Evolutionary conservation across 441 rosid species (phyloP).

Genomic region (Gossypium gossypioides): DNA sequence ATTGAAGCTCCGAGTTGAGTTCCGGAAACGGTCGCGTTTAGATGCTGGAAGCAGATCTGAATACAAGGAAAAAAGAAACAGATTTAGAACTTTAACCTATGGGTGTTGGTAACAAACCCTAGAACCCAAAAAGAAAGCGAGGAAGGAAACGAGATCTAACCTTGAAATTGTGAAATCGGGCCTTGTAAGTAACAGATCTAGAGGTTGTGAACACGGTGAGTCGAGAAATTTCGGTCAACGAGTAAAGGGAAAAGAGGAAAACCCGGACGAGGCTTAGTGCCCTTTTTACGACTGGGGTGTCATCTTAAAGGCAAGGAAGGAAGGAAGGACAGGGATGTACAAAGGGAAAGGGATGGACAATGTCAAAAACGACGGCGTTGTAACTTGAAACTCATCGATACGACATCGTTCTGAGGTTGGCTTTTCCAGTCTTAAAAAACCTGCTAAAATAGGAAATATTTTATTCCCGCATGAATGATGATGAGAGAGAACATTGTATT

Average conservation of each 20-base stretch:
- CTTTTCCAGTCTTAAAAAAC: not conserved
- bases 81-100: conserved; percentile 13
- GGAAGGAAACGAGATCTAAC: conserved; percentile 30
- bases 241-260: not conserved
- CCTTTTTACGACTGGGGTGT: not conserved
- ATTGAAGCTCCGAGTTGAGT: conserved; percentile 7
- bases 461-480: not conserved
- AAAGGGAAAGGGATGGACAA: not conserved
- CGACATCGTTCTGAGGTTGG: not conserved
- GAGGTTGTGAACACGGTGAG: not conserved
- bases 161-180: conserved; percentile 24
- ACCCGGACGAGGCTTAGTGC: not conserved
- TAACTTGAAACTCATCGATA: not conserved
- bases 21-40: not conserved
- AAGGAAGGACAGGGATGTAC: conserved; percentile 15
- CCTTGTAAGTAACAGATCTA: conserved; percentile 24
- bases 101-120: not conserved
- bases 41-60: conserved; percentile 22
- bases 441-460: not conserved
- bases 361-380: conserved; percentile 17
- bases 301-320: conserved; percentile 12
- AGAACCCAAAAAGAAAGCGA: not conserved
- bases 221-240: conserved; percentile 19
- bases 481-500: not conserved
- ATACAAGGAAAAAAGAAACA: not conserved